Evolutionary conservation across 139 green algal species (phyloP), one percentile per base, ranked within the genome.

Genomic region (Spirogloea muscicola): DNA sequence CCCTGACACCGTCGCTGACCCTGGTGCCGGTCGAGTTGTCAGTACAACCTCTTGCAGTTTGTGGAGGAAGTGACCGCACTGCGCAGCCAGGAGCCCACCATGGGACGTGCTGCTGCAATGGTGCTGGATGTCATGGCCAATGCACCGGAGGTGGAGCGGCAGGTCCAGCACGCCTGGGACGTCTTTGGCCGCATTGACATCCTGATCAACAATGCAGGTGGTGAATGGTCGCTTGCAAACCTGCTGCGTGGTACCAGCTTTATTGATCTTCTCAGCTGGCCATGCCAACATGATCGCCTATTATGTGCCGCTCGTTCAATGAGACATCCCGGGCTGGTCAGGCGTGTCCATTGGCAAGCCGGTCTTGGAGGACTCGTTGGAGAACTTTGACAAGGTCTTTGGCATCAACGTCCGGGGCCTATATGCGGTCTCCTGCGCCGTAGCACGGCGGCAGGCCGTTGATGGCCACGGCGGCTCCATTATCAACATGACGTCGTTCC

Each of bases 141-240:
- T 16, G 59, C 48, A 39, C 21, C 0, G 21, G 59, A 43, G 34
- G 59, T 68, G n/a, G 59, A 68, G 18, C n/a, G 1, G 34, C 38
- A 37, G 16, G 59, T 68, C 25, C 13, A 49, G 34, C 31, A 18
- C 31, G 59, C 36, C 25, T 68, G 59, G 59, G 34, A 68, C 59
- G 34, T 21, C 13, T 68, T 68, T 25, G 59, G 59, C 31, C 34
- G 59, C 21, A 48, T 68, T 2, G 59, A 68, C 59, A 39, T 68
- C 31, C 21, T 68, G 13, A 39, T 68, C 7, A 68, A 68, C 59
- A 68, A 68, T 25, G 59, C 59, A 2, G 59, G 59, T 18, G n/a
- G 31, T n/a, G n/a, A n/a, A n/a, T n/a, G n/a, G n/a, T n/a, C n/a
- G n/a, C n/a, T n/a, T n/a, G n/a, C n/a, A n/a, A n/a, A n/a, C n/a